These are phyloP conservation scores for Zygosaccharomyces rouxii DNA, from an alignment of 805 yeast genomes.

Conservation along the genomic window DNA sequence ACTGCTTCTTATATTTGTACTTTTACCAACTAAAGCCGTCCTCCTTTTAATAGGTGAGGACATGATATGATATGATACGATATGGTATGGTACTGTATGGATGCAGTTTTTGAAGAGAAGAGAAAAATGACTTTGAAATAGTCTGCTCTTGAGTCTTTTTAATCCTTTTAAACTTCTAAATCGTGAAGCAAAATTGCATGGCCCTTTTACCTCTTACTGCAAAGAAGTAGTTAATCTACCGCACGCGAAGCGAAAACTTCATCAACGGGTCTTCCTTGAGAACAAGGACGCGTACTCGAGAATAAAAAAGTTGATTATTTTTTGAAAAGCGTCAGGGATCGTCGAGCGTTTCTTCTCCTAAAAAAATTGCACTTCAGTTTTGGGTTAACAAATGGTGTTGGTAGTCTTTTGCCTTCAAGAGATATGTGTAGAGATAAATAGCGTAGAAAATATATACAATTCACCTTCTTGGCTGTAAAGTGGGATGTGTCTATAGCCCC, in stretches of 20 bases:
- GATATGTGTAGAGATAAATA: conserved; percentile 39
- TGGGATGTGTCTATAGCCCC: conserved; percentile 81
- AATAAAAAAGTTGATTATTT: background rate
- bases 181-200: background rate
- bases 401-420: background rate
- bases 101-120: background rate
- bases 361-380: background rate
- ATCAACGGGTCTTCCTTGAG: background rate
- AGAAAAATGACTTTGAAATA: background rate
- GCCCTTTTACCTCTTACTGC: conserved; percentile 4
- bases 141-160: background rate
- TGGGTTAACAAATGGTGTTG: background rate
- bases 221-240: background rate
- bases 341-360: background rate
- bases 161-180: background rate
- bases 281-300: background rate
- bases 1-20: conserved; percentile 18
- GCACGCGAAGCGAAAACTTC: conserved; percentile 4
- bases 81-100: background rate
- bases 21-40: conserved; percentile 23
- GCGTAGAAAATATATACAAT: conserved; percentile 56
- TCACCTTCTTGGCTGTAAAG: conserved; percentile 78
- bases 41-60: conserved; percentile 24
- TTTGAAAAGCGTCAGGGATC: background rate
- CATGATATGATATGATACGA: conserved; percentile 3